Evolutionary conservation across 192 early-diverging fungal genomes (phyloP).

Genomic region (Piromyces finnis): DNA sequence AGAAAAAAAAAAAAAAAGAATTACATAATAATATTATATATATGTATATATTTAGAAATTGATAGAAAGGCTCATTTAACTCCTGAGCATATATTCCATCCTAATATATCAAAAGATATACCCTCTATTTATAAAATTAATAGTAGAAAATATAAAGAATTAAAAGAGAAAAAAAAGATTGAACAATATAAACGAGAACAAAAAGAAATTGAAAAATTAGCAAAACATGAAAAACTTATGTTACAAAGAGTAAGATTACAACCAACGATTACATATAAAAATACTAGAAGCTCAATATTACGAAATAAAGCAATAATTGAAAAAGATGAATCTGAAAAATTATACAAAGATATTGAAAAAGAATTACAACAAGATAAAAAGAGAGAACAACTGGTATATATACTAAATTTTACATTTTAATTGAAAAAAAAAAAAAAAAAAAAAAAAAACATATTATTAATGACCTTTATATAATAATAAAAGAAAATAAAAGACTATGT

Average conservation of each 20-base stretch:
- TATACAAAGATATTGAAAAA: neutral
- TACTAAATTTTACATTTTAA: neutral
- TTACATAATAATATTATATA: neutral
- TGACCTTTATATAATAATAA: too few species aligned
- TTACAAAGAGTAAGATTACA: neutral
- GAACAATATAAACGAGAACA: neutral
- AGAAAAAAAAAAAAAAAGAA: too few species aligned
- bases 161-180: neutral
- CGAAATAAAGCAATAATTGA: neutral
- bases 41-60: neutral
- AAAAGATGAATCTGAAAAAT: neutral
- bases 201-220: neutral
- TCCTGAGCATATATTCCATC: neutral
- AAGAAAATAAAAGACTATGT: neutral
- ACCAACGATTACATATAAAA: neutral
- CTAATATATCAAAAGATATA: neutral
- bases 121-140: neutral
- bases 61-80: neutral
- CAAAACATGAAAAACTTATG: neutral
- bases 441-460: too few species aligned
- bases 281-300: neutral
- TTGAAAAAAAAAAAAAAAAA: neutral
- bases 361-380: neutral
- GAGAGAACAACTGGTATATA: neutral
- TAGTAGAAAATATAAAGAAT: neutral